phyloP scores from a whole-genome alignment of 2,329 filamentous ascomycete species.

The Knufia petricola region DNA sequence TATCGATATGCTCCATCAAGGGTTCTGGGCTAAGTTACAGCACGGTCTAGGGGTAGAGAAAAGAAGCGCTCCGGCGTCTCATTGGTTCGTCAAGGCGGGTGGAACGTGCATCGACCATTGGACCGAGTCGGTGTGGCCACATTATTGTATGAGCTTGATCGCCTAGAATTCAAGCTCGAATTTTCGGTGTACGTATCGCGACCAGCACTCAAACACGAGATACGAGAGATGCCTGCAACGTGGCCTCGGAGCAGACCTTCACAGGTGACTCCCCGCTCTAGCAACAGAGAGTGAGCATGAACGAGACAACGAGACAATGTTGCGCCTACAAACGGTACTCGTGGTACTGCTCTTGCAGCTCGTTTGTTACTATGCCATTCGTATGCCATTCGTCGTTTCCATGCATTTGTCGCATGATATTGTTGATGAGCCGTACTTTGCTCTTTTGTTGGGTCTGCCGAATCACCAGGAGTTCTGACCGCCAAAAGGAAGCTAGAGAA shows the following conservation, averaged over 20 bases:
- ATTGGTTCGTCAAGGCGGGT: not conserved
- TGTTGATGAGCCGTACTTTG: too few relatives aligned
- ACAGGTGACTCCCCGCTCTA: too few relatives aligned
- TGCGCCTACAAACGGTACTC: too few relatives aligned
- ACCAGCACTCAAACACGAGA: not conserved
- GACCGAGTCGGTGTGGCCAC: not conserved
- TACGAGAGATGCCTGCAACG: not conserved
- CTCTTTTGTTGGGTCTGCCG: not conserved
- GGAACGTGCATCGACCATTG: not conserved
- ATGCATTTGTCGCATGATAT: not conserved
- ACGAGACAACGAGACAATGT: too few relatives aligned
- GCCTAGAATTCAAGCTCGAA: not conserved
- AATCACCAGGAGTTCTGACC: constrained; percentile 4
- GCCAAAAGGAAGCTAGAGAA: not conserved
- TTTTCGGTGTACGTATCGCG: not conserved
- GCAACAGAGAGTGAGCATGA: too few relatives aligned
- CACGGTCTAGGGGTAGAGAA: not conserved
- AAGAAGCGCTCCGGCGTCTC: not conserved
- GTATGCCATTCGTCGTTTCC: too few relatives aligned
- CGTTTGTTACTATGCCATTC: not conserved
- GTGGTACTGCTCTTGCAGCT: not conserved
- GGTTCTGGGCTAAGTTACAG: not conserved
- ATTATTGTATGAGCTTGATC: not conserved
- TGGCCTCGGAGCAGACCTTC: not conserved
- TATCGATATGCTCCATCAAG: not conserved